phyloP scores from a whole-genome alignment of 1,284 basidiomycete genomes.

The Boletus sp. region DNA sequence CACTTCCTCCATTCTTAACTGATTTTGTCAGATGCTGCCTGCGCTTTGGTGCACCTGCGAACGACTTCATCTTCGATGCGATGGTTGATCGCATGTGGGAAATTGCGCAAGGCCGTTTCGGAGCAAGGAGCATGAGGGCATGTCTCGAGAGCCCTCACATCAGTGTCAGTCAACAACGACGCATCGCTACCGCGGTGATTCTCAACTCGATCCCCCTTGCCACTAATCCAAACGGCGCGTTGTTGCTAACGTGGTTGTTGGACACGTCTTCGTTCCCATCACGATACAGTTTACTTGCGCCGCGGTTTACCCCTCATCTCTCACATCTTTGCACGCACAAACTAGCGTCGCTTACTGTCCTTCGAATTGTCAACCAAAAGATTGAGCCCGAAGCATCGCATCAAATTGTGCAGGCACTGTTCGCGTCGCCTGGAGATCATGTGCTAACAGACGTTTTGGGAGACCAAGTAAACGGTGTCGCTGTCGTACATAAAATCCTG shows the following conservation, averaged over 20 bases:
- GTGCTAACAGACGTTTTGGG: slow-evolving; percentile 90
- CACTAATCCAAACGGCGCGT: slow-evolving; percentile 94
- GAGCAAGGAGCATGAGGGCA: slow-evolving; percentile 95
- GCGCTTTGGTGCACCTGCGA: slow-evolving; percentile 83
- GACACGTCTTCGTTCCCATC: slow-evolving; percentile 93
- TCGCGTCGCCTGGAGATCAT: slow-evolving; percentile 80
- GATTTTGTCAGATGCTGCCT: slow-evolving; percentile 71
- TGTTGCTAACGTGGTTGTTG: slow-evolving; percentile 94
- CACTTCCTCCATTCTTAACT: background rate
- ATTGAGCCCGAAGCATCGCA: slow-evolving; percentile 80
- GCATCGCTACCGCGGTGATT: slow-evolving; percentile 91
- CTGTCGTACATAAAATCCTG: slow-evolving; percentile 91
- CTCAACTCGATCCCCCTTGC: slow-evolving; percentile 97
- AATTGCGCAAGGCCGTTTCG: slow-evolving; percentile 93
- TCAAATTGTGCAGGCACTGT: slow-evolving; percentile 80
- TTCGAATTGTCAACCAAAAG: slow-evolving; percentile 91
- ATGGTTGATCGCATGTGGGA: slow-evolving; percentile 99
- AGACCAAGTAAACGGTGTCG: slow-evolving; percentile 93
- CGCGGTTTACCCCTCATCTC: slow-evolving; percentile 92
- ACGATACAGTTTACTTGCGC: slow-evolving; percentile 87
- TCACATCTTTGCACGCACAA: slow-evolving; percentile 98
- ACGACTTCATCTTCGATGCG: slow-evolving; percentile 96
- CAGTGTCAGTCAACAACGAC: slow-evolving; percentile 85
- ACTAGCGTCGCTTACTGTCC: slow-evolving; percentile 88
- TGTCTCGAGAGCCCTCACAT: slow-evolving; percentile 90